Percentiles rank a stretch among this genome's conserved stretches.
These are phyloP conservation scores for Colletotrichum higginsianum DNA, from an alignment of 2,329 filamentous ascomycete species.

Conservation along the genomic window DNA sequence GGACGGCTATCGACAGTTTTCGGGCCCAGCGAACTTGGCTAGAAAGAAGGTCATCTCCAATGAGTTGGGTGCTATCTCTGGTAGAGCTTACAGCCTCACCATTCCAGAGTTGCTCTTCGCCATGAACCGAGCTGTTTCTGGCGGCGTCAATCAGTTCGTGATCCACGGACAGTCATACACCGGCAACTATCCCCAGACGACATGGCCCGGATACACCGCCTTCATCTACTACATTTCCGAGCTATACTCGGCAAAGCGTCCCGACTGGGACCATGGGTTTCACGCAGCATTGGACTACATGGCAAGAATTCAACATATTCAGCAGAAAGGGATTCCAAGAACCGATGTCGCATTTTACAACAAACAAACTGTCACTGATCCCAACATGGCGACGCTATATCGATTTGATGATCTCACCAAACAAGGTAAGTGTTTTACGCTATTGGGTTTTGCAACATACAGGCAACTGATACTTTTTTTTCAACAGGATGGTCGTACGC, in stretches of 20 bases:
- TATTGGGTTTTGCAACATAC: neutral
- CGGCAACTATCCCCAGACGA: slow-evolving; percentile 60
- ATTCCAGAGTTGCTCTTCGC: slow-evolving; percentile 51
- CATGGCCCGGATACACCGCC: slow-evolving; percentile 63
- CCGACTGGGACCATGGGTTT: slow-evolving; percentile 53
- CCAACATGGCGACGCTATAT: neutral
- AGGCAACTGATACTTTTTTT: neutral
- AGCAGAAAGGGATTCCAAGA: slow-evolving; percentile 54
- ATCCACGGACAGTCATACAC: slow-evolving; percentile 60
- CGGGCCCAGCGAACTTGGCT: slow-evolving; percentile 56
- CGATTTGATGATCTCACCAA: slow-evolving; percentile 51
- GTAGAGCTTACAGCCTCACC: slow-evolving; percentile 16
- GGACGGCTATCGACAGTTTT: slow-evolving; percentile 58
- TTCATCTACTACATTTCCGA: slow-evolving; percentile 60
- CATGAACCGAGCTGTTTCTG: slow-evolving; percentile 54
- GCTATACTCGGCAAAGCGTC: slow-evolving; percentile 54
- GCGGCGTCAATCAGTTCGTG: slow-evolving; percentile 59
- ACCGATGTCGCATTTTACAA: slow-evolving; percentile 27
- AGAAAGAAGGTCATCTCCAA: slow-evolving; percentile 56
- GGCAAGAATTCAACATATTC: slow-evolving; percentile 54
- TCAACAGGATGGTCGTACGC: slow-evolving; percentile 57
- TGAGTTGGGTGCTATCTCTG: slow-evolving; percentile 52
- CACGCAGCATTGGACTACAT: slow-evolving; percentile 48
- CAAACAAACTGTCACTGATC: slow-evolving; percentile 22
- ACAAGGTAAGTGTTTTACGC: slow-evolving; percentile 16